Conservation (phyloP, 1,284 basidiomycete species). For the Puccinia hordei region DNA sequence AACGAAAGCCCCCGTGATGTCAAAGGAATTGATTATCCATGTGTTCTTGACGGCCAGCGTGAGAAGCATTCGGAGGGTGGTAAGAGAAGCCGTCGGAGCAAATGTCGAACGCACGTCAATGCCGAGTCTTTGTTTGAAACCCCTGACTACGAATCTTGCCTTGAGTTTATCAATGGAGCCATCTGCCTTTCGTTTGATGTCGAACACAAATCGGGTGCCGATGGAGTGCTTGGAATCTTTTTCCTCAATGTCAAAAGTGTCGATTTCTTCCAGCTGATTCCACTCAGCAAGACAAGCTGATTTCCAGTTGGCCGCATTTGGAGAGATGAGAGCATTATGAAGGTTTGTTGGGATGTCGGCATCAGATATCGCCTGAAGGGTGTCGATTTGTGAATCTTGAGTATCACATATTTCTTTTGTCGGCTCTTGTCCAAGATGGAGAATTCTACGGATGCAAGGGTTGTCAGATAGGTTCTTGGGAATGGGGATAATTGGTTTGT, state of each 20-base stretch:
- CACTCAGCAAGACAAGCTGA: not conserved
- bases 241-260: not conserved
- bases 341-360: not conserved
- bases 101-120: not conserved
- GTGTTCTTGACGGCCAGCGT: not conserved
- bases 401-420: not conserved
- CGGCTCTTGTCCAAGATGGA: not conserved
- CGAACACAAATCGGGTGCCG: not conserved
- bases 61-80: not conserved
- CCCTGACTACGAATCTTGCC: not conserved
- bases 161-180: not conserved
- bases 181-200: not conserved
- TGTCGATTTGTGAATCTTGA: not conserved
- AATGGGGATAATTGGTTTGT: too few relatives aligned
- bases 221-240: not conserved
- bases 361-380: not conserved
- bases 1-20: not conserved
- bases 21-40: constrained; percentile 4
- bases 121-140: constrained; percentile 4
- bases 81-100: constrained; percentile 6
- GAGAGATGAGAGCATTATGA: not conserved
- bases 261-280: not conserved
- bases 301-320: not conserved
- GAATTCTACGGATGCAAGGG: not conserved
- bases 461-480: too few relatives aligned